phyloP scores from a whole-genome alignment of 2,329 filamentous ascomycete species.

The Colletotrichum sansevieriae region DNA sequence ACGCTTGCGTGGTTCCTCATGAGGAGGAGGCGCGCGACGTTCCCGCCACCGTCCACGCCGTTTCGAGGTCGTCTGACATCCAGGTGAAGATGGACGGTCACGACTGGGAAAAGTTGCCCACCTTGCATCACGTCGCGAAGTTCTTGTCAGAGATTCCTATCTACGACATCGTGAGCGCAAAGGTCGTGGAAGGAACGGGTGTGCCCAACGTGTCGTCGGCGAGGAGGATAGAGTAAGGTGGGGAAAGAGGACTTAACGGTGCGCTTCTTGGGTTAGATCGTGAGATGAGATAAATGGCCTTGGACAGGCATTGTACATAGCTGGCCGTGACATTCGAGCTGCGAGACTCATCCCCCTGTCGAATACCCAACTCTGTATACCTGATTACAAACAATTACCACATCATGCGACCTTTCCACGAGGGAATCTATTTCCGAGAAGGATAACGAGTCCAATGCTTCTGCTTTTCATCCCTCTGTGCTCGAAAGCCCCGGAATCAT shows the following conservation, averaged over 20 bases:
- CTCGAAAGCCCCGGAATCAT: no score
- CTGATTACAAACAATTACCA: background rate
- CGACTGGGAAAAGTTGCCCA: conserved; percentile 69
- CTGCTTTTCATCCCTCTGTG: no score
- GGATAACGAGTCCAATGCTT: background rate
- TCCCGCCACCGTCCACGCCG: conserved; percentile 47
- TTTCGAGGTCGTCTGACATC: conserved; percentile 52
- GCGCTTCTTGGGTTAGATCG: background rate
- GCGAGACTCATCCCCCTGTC: background rate
- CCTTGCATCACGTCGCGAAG: conserved; percentile 69
- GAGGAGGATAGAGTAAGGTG: conserved; percentile 33
- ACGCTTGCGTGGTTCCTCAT: conserved; percentile 57
- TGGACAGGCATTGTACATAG: conserved; percentile 15
- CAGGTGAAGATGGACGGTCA: conserved; percentile 63
- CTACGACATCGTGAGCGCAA: conserved; percentile 67
- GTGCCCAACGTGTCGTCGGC: conserved; percentile 59
- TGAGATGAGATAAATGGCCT: background rate
- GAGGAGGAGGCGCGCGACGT: conserved; percentile 52
- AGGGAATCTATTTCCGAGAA: background rate
- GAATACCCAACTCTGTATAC: conserved; percentile 24
- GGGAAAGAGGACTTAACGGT: background rate
- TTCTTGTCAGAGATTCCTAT: conserved; percentile 68
- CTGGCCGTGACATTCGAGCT: conserved; percentile 8
- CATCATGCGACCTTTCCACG: background rate
- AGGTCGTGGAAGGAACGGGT: conserved; percentile 66